Evolutionary conservation across 1,139 yeast species (phyloP).

Genomic region (Blastobotrys malaysiensis): DNA sequence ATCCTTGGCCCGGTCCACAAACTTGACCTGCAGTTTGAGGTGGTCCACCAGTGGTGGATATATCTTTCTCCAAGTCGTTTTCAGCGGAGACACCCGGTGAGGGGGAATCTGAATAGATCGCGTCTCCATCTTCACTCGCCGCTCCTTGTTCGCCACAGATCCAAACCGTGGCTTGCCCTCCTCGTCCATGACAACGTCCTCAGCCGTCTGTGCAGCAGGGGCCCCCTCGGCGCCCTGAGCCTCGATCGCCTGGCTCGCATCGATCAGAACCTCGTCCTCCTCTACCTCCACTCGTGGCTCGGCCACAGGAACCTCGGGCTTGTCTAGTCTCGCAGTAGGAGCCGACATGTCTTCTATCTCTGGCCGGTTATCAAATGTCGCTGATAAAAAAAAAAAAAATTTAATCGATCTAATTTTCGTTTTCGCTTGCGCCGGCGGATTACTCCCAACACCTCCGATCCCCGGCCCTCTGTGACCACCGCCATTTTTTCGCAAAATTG

Average conservation of each 20-base stretch:
- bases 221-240: slow-evolving; percentile 28
- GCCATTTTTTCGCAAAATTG: background rate
- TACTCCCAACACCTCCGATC: background rate
- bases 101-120: slow-evolving; percentile 94
- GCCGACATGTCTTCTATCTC: slow-evolving; percentile 52
- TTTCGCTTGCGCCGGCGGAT: slow-evolving; percentile 1
- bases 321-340: slow-evolving; percentile 50
- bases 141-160: slow-evolving; percentile 61
- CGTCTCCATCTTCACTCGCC: slow-evolving; percentile 71
- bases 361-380: background rate
- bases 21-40: slow-evolving; percentile 87
- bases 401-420: slow-evolving; percentile 1
- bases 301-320: slow-evolving; percentile 4
- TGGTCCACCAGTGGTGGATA: slow-evolving; percentile 96
- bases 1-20: slow-evolving; percentile 65
- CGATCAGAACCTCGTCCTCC: slow-evolving; percentile 64
- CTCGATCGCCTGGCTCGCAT: slow-evolving; percentile 39
- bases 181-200: slow-evolving; percentile 60
- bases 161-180: slow-evolving; percentile 86
- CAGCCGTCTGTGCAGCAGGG: slow-evolving; percentile 31
- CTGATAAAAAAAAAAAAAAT: background rate
- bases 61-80: slow-evolving; percentile 80
- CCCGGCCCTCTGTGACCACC: background rate
- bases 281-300: slow-evolving; percentile 33
- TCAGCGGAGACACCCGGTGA: slow-evolving; percentile 90